Base-by-base conservation (phyloP, 345 rosid genomes). In the Eucalyptus decipiens region DNA sequence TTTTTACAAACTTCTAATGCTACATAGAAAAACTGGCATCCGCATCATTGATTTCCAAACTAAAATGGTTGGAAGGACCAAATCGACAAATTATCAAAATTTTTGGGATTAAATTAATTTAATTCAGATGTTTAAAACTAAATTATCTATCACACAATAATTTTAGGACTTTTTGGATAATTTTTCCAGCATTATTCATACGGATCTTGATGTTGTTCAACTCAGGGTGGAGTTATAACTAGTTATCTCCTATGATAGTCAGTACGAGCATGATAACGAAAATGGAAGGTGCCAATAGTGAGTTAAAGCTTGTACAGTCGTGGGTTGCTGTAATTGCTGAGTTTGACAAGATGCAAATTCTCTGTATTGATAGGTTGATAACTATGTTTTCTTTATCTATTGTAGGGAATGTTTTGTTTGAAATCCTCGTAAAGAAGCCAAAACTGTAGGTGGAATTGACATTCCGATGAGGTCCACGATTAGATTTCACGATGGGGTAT, bases 11-110 rank as follows among this genome's bases (percentile, higher is more conserved):
- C 16, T 62, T 62, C 16, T 8, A 54, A 62, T n/a, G n/a, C n/a
- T n/a, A n/a, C n/a, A n/a, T n/a, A n/a, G n/a, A n/a, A n/a, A n/a
- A n/a, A 13, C 3, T 2, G 0, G 9, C 17, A 0, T 60, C 34
- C 32, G 28, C 4, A 0, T 28, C 3, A 60, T 13, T 1, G 1
- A 28, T 60, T 60, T 60, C 4, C 1, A 0, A 60, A 0, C 6
- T 26, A 60, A 60, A 28, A 28, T 60, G 69, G 69, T 24, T 0
- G 6, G 13, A 56, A 56, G 30, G 62, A 56, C 12, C 13, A 24
- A 56, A 56, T 56, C 24, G 62, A 56, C 13, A 10, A 56, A 10
- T 56, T 3, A 6, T 56, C 28, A 23, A 56, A 60, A 60, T 2
- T 0, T 60, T 60, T 60, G 28, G 16, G 6, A 60, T 7, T 13